Evolutionary conservation across 1,284 basidiomycete genomes (phyloP).

Genomic region (Athelia psychrophila): DNA sequence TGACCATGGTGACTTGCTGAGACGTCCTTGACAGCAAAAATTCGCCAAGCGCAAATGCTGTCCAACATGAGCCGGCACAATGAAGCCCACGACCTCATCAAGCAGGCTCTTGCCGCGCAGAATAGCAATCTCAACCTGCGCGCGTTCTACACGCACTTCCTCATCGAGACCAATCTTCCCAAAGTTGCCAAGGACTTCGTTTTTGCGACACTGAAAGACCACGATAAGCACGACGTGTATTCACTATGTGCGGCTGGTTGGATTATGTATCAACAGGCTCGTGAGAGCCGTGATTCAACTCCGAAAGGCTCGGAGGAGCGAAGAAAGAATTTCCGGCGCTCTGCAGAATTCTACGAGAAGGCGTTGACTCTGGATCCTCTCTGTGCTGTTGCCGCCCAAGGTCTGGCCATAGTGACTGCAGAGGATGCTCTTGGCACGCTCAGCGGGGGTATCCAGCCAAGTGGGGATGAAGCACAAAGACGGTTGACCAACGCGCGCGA

Average conservation of each 20-base stretch:
- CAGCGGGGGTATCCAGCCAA: conserved; percentile 43
- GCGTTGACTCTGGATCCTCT: conserved; percentile 78
- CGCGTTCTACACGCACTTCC: conserved; percentile 68
- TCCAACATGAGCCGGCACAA: conserved; percentile 64
- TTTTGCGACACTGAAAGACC: conserved; percentile 77
- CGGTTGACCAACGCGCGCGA: conserved; percentile 74
- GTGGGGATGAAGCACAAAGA: conserved; percentile 62
- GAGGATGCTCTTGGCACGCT: conserved; percentile 80
- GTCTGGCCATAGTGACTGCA: conserved; percentile 87
- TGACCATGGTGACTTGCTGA: conserved; percentile 1
- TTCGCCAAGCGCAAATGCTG: conserved; percentile 82
- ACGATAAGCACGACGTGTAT: conserved; percentile 86
- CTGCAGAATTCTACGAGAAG: conserved; percentile 89
- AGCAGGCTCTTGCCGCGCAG: conserved; percentile 79
- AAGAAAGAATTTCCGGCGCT: conserved; percentile 71
- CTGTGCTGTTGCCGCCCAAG: conserved; percentile 90
- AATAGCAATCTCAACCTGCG: conserved; percentile 20
- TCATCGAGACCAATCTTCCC: conserved; percentile 69
- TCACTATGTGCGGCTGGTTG: conserved; percentile 86
- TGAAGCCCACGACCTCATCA: conserved; percentile 84
- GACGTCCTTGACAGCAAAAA: conserved; percentile 63
- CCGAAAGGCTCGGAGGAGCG: conserved; percentile 69
- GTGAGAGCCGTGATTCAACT: conserved; percentile 67
- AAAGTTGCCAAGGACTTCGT: conserved; percentile 86
- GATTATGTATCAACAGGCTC: conserved; percentile 80